Evolutionary conservation across 2,329 filamentous ascomycete genomes (phyloP).

Genomic region (Orbilia blumenaviensis): DNA sequence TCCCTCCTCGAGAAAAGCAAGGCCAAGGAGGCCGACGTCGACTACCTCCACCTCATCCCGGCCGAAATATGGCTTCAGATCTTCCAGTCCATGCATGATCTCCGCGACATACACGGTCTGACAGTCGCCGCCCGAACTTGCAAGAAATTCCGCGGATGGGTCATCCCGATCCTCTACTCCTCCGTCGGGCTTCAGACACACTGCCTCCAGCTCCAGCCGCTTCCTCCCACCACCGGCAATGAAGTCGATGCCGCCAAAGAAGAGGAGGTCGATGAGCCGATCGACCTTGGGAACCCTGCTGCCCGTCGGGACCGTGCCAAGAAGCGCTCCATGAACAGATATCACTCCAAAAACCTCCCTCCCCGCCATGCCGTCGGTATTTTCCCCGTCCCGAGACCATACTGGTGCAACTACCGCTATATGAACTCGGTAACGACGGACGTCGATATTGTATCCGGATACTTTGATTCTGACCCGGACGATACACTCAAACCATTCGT

Average conservation of each 20-base stretch:
- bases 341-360: conserved; percentile 27
- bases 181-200: conserved; percentile 50
- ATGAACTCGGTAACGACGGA: conserved; percentile 47
- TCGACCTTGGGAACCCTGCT: conserved; percentile 15
- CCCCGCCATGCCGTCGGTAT: conserved; percentile 46
- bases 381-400: conserved; percentile 46
- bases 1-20: conserved; percentile 36
- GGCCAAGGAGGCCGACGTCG: conserved; percentile 23
- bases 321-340: conserved; percentile 36
- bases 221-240: conserved; percentile 29
- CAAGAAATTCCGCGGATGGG: conserved; percentile 45
- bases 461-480: conserved; percentile 34
- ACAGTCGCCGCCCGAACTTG: conserved; percentile 43
- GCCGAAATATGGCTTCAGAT: conserved; percentile 50
- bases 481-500: conserved; percentile 42
- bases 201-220: conserved; percentile 47
- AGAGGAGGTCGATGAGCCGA: conserved; percentile 2
- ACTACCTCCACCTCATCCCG: conserved; percentile 47
- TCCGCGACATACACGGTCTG: conserved; percentile 47
- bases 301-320: conserved; percentile 35
- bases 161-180: conserved; percentile 44
- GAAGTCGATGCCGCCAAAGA: conserved; percentile 37
- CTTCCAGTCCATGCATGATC: conserved; percentile 52
- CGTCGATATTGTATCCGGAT: conserved; percentile 42
- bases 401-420: conserved; percentile 52